Conservation (phyloP, 179 eudicot genomes). For the Pouteria campechiana region DNA sequence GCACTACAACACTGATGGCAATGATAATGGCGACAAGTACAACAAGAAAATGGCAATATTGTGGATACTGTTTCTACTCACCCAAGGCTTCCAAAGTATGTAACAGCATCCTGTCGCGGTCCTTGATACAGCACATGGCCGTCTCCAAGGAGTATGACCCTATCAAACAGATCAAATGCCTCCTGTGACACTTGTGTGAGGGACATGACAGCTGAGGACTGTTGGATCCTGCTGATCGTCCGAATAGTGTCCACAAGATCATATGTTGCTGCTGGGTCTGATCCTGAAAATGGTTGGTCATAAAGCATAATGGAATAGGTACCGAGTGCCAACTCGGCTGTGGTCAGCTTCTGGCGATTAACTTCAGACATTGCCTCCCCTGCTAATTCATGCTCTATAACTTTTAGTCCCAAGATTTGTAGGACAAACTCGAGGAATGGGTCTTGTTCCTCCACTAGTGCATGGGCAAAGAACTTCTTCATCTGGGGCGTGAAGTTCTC, state of each 20-base stretch:
- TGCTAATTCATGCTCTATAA: constrained; percentile 6
- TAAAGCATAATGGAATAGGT: constrained; percentile 11
- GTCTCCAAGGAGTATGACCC: constrained; percentile 10
- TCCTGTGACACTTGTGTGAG: constrained; percentile 13
- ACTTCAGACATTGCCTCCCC: constrained; percentile 6
- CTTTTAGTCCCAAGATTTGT: constrained; percentile 6
- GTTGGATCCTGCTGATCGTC: constrained; percentile 16
- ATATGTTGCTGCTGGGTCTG: constrained; percentile 13
- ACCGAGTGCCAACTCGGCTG: constrained; percentile 13
- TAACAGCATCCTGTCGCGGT: constrained; percentile 13
- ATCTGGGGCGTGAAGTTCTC: constrained; percentile 13
- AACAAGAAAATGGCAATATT: too few species aligned
- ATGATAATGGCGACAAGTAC: too few species aligned
- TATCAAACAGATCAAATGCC: constrained; percentile 13
- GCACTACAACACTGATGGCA: too few species aligned
- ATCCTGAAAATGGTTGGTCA: constrained; percentile 14
- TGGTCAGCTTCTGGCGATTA: constrained; percentile 12
- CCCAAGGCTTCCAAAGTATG: constrained; percentile 12
- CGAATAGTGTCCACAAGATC: constrained; percentile 13
- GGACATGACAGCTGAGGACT: constrained; percentile 16
- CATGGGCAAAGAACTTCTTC: constrained; percentile 14
- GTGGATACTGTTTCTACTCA: too few species aligned
- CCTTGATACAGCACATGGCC: constrained; percentile 15
- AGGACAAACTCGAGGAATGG: constrained; percentile 9
- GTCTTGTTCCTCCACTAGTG: constrained; percentile 14